A percentile compares a stretch with the other conserved stretches of the same genome.
These are phyloP conservation scores for Wallacemonas rigidus DNA, from an alignment of 208 protist genomes.

Conservation along the genomic window DNA sequence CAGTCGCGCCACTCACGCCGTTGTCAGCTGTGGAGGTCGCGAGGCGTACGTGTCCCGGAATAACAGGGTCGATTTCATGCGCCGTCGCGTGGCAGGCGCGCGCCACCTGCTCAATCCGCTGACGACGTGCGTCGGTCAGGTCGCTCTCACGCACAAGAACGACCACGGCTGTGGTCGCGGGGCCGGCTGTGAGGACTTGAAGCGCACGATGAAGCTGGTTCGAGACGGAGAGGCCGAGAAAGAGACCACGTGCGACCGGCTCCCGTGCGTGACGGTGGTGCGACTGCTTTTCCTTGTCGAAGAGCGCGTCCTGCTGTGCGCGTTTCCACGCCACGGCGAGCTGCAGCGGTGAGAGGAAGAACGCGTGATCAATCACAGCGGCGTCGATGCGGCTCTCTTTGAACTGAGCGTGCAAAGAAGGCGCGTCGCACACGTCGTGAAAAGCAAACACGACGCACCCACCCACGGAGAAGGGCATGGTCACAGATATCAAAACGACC, in stretches of 20 bases:
- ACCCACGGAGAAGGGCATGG: conserved; percentile 28
- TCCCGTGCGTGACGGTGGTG: conserved; percentile 15
- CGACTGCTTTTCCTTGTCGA: conserved; percentile 2
- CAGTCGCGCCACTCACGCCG: neutral
- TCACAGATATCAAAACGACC: too few species aligned
- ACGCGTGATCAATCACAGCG: conserved; percentile 71
- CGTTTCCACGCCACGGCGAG: conserved; percentile 69
- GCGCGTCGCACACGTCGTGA: conserved; percentile 46
- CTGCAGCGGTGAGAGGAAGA: conserved; percentile 67
- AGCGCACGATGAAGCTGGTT: conserved; percentile 67
- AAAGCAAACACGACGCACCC: conserved; percentile 50
- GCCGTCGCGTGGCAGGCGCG: neutral
- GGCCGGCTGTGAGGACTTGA: conserved; percentile 47
- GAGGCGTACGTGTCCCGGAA: neutral
- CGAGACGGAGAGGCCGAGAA: conserved; percentile 56
- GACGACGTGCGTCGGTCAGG: neutral
- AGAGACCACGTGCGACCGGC: conserved; percentile 44
- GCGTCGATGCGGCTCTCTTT: conserved; percentile 50
- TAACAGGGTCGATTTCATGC: conserved; percentile 5
- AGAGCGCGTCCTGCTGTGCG: conserved; percentile 14
- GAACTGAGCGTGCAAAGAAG: conserved; percentile 44
- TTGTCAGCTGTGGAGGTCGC: neutral
- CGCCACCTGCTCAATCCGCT: neutral
- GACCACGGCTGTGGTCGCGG: conserved; percentile 48
- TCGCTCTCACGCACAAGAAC: conserved; percentile 33